phyloP scores from a whole-genome alignment of 129 eudicot species.

The Chrysanthemum lavandulifolium region DNA sequence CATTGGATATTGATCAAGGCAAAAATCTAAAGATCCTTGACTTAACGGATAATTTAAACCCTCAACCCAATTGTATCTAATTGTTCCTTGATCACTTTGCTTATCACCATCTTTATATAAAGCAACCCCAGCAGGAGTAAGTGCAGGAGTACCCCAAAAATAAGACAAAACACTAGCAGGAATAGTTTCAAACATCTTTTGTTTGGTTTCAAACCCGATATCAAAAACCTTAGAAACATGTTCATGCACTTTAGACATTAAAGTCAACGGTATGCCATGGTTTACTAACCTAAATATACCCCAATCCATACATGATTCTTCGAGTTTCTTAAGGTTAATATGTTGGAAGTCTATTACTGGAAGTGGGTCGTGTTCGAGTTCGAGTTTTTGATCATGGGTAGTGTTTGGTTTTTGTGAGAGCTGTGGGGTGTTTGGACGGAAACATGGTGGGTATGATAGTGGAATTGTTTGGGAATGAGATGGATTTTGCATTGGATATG shows the following conservation, averaged over 20 bases:
- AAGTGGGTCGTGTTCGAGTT: slow-evolving; percentile 31
- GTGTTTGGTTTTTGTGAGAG: not conserved
- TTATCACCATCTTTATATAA: not conserved
- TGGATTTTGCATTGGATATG: slow-evolving; percentile 32
- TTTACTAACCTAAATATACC: slow-evolving; percentile 78
- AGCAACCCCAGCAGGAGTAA: slow-evolving; percentile 49
- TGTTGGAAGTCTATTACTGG: slow-evolving; percentile 45
- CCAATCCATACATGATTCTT: slow-evolving; percentile 62
- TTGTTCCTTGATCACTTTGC: slow-evolving; percentile 16
- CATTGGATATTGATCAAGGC: slow-evolving; percentile 35
- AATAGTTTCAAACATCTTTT: slow-evolving; percentile 23
- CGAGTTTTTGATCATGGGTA: not conserved
- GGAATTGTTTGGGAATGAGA: not conserved
- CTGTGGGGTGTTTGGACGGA: slow-evolving; percentile 19
- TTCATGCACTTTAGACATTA: slow-evolving; percentile 44
- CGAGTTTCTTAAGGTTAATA: slow-evolving; percentile 23
- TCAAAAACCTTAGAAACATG: slow-evolving; percentile 36
- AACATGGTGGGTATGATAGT: slow-evolving; percentile 37
- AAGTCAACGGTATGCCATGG: slow-evolving; percentile 64
- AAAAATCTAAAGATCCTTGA: slow-evolving; percentile 28
- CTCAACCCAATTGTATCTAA: slow-evolving; percentile 61
- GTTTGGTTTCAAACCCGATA: slow-evolving; percentile 50
- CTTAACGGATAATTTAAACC: slow-evolving; percentile 57
- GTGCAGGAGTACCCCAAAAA: slow-evolving; percentile 83
- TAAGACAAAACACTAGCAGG: slow-evolving; percentile 47